These are phyloP conservation scores for Keithomyces neogunnii DNA, from an alignment of 2,329 filamentous ascomycete genomes.

Conservation along the genomic window DNA sequence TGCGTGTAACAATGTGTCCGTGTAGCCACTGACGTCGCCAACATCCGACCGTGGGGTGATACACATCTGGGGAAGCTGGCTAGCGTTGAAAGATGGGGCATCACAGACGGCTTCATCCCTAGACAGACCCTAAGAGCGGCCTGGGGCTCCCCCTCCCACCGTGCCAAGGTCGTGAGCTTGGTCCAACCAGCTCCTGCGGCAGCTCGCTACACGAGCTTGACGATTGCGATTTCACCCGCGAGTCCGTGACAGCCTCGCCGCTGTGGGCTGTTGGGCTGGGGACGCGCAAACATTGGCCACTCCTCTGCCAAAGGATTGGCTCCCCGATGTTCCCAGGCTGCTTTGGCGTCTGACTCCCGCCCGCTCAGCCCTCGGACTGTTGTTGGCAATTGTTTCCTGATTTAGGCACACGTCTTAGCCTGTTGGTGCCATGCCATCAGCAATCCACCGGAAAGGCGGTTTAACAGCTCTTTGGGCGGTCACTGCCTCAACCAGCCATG, in stretches of 20 bases:
- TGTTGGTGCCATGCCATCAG: neutral
- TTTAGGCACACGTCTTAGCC: neutral
- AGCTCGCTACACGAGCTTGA: too few species aligned
- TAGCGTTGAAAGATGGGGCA: neutral
- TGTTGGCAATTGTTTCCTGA: neutral
- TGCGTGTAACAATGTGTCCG: neutral
- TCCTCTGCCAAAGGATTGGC: too few species aligned
- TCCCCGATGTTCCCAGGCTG: too few species aligned
- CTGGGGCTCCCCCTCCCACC: too few species aligned
- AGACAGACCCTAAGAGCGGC: neutral
- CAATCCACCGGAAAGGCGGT: neutral
- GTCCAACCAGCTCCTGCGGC: too few species aligned
- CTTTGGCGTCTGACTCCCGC: neutral
- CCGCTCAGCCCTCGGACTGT: neutral
- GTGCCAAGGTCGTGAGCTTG: too few species aligned
- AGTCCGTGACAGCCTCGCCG: too few species aligned
- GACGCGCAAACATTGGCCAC: too few species aligned
- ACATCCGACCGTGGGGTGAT: constrained; percentile 3
- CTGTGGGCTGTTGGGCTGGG: too few species aligned
- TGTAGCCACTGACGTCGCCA: neutral
- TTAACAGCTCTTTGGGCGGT: neutral
- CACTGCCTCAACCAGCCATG: constrained; percentile 1
- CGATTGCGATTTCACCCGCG: too few species aligned
- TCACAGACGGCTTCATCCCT: too few species aligned
- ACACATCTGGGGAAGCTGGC: neutral